Evolutionary conservation across 2,329 filamentous ascomycete species (phyloP), one percentile per base, ranked within the genome.

Genomic region (Alternaria atra): DNA sequence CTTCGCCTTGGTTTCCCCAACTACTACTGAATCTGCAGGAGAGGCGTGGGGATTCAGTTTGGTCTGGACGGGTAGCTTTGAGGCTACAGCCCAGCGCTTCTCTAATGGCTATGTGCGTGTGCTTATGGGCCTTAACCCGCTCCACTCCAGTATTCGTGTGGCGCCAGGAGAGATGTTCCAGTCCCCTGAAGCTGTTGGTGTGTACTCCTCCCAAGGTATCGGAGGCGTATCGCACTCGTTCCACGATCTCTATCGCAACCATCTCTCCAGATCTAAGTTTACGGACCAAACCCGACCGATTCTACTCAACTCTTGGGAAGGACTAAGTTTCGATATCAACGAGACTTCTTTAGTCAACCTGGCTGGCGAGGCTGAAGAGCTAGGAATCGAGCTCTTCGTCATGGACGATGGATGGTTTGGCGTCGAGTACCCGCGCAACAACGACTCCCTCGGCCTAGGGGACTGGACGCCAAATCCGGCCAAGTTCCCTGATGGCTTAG

Each of bases 401-500:
- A 83, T 88, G 47, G 88, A 90, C 43, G 88, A 90, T 59, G 88
- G 88, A 4, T 90, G 88, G 88, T 90, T 90, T 48, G 88, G 88
- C 13, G 79, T 82, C n/a, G 79, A 89, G 35, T 85, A 88, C 60
- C 87, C 88, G 1, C 86, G 88, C 0, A 69, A 84, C 23, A 83
- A 84, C 34, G 88, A 90, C 65, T 80, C 81, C 0, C 80, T 84
- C 1, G 88, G 87, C 1, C 80, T 90, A 0, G 88, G 88, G 5
- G 88, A 90, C 77, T 90, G 88, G 88, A 78, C 81, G 0, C 83
- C 83, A 1, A 89, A 90, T 58, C 83, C 83, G 0, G 78, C 79
- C 2, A 83, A 85, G 27, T 90, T 90, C 68, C 88, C 88, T 0
- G 70, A 86, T 5, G 88, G 88, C 0, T 73, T 90, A 0, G 73